Conservation (phyloP, 768 basidiomycete genomes). For the Suillus variegatus region DNA sequence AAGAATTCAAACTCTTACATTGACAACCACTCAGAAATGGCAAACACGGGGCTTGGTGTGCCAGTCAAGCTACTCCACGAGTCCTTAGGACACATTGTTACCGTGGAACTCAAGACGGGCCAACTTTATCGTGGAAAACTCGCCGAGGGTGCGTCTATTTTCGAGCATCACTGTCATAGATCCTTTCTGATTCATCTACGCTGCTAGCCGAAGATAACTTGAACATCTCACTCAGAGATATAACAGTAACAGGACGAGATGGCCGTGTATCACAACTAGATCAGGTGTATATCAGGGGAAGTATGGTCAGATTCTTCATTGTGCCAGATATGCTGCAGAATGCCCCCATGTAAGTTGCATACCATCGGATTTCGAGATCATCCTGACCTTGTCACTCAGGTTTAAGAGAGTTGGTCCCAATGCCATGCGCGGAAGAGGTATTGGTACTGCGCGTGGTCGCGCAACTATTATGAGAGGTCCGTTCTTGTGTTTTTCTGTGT, state of each 20-base stretch:
- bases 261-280: conserved; percentile 98
- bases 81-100: conserved; percentile 93
- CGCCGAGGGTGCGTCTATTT: conserved; percentile 74
- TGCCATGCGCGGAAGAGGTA: conserved; percentile 98
- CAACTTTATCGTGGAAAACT: conserved; percentile 97
- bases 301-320: conserved; percentile 98
- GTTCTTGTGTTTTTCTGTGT: conserved; percentile 29
- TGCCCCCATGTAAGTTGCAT: conserved; percentile 85
- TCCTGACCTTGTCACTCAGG: conserved; percentile 47
- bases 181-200: conserved; percentile 21
- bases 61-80: conserved; percentile 97
- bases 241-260: conserved; percentile 97
- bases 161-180: conserved; percentile 10
- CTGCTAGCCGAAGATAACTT: conserved; percentile 94
- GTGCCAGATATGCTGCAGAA: conserved; percentile 99
- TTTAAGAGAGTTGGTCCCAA: conserved; percentile 99
- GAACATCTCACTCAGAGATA: conserved; percentile 94
- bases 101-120: conserved; percentile 97
- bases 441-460: conserved; percentile 97
- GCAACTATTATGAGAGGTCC: conserved; percentile 97
- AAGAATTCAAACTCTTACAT: conserved; percentile 18
- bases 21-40: conserved; percentile 26
- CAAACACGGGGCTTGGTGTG: conserved; percentile 76
- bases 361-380: conserved; percentile 5
- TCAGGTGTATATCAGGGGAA: conserved; percentile 98